A percentile compares a stretch with the other conserved stretches of the same genome.
These are phyloP conservation scores for Coemansia sp. DNA, from an alignment of 192 early-diverging fungal species.

Conservation along the genomic window DNA sequence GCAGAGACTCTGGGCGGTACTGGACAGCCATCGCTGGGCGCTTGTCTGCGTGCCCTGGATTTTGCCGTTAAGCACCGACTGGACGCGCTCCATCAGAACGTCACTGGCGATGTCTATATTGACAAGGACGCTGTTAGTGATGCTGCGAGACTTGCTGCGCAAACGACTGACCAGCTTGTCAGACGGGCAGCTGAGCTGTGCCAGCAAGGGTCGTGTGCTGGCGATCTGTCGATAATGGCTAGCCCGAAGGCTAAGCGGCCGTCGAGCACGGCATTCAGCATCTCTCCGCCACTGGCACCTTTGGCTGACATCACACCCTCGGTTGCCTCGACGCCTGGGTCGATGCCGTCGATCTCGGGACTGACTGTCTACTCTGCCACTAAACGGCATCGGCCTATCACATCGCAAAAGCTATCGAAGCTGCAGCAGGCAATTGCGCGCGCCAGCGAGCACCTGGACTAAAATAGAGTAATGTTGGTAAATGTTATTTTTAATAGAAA, in stretches of 20 bases:
- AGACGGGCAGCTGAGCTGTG: constrained; percentile 21
- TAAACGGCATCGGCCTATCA: constrained; percentile 27
- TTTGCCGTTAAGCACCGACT: constrained; percentile 41
- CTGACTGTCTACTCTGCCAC: constrained; percentile 21
- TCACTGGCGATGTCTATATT: constrained; percentile 22
- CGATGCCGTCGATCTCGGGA: constrained; percentile 24
- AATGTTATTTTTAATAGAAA: neutral
- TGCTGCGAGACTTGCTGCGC: constrained; percentile 2
- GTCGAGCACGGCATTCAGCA: constrained; percentile 28
- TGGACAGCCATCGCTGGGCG: constrained; percentile 18
- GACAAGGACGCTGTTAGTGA: constrained; percentile 15
- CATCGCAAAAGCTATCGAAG: constrained; percentile 22
- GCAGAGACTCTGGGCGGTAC: neutral
- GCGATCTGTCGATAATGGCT: constrained; percentile 10
- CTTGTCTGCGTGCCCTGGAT: constrained; percentile 38
- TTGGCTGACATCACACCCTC: constrained; percentile 2
- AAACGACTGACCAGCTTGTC: constrained; percentile 15
- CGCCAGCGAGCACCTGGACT: constrained; percentile 32
- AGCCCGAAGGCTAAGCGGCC: constrained; percentile 37
- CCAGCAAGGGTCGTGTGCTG: constrained; percentile 3
- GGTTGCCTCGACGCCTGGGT: constrained; percentile 17
- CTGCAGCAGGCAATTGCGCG: constrained; percentile 47
- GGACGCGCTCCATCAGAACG: constrained; percentile 18
- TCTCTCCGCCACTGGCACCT: constrained; percentile 20
- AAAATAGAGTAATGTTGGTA: neutral